These are phyloP conservation scores for Globisporangium barbulae DNA, from an alignment of 352 stramenopile genomes.

Conservation along the genomic window DNA sequence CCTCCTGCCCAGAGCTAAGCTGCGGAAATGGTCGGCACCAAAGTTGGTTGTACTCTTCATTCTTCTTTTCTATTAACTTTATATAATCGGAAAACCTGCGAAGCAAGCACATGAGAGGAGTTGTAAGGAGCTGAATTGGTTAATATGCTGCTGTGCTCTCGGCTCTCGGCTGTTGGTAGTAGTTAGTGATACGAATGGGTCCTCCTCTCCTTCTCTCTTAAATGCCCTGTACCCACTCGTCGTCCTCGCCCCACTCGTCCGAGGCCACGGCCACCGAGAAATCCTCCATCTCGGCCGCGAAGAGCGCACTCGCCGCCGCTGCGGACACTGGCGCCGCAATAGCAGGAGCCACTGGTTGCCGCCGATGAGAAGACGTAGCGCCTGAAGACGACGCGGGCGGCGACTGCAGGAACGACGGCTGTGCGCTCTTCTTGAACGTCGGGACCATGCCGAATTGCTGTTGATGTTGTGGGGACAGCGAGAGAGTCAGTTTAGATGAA, in stretches of 20 bases:
- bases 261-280: constrained; percentile 32
- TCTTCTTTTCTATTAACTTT: background rate
- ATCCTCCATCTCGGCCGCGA: constrained; percentile 69
- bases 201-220: constrained; percentile 17
- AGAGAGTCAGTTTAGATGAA: background rate
- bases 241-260: constrained; percentile 74
- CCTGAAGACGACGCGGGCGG: constrained; percentile 11
- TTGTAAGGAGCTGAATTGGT: background rate
- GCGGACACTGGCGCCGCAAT: constrained; percentile 12
- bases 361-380: constrained; percentile 18
- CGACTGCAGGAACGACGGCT: constrained; percentile 22
- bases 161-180: background rate
- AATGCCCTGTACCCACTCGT: constrained; percentile 79
- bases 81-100: background rate
- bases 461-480: background rate
- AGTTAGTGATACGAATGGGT: background rate
- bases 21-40: background rate
- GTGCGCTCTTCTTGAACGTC: constrained; percentile 65
- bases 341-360: constrained; percentile 12
- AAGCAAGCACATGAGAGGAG: background rate
- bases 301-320: constrained; percentile 45
- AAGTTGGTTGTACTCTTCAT: background rate
- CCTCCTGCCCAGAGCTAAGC: constrained; percentile 1
- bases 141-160: background rate
- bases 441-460: constrained; percentile 86